phyloP scores from a whole-genome alignment of 202 grass and related monocot genomes.

The Zizania palustris region DNA sequence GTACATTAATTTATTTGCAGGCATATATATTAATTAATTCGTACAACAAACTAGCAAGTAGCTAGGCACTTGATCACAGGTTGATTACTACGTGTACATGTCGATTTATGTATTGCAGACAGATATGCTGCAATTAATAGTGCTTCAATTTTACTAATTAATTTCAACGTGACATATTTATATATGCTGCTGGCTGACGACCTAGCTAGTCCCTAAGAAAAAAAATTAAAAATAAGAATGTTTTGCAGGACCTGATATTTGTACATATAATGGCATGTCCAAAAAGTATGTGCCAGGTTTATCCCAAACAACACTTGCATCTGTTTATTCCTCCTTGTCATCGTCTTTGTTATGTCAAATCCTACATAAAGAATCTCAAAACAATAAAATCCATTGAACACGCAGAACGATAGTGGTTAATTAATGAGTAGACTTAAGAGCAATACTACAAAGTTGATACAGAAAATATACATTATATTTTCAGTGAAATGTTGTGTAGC shows the following conservation, averaged over 20 bases:
- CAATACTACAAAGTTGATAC: not conserved
- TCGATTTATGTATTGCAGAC: no score
- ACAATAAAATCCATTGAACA: not conserved
- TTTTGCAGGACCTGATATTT: not conserved
- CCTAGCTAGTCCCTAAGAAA: no score
- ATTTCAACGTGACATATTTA: no score
- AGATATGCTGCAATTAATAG: no score
- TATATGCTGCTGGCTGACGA: no score
- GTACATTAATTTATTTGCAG: no score
- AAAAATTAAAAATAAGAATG: no score
- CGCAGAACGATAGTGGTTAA: not conserved
- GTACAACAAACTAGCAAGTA: no score
- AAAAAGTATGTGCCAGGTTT: not conserved
- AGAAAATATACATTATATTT: not conserved
- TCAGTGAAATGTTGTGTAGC: not conserved
- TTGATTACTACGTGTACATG: no score
- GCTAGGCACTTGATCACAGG: no score
- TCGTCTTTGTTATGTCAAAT: constrained; percentile 18
- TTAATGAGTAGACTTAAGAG: not conserved
- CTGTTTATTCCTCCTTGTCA: not conserved
- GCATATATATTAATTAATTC: no score
- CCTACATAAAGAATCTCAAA: not conserved
- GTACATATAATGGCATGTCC: not conserved
- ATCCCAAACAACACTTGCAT: constrained; percentile 15
- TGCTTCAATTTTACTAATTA: no score